Base-by-base conservation (phyloP, 306 rosid species). In the Hylodesmum podocarpum region DNA sequence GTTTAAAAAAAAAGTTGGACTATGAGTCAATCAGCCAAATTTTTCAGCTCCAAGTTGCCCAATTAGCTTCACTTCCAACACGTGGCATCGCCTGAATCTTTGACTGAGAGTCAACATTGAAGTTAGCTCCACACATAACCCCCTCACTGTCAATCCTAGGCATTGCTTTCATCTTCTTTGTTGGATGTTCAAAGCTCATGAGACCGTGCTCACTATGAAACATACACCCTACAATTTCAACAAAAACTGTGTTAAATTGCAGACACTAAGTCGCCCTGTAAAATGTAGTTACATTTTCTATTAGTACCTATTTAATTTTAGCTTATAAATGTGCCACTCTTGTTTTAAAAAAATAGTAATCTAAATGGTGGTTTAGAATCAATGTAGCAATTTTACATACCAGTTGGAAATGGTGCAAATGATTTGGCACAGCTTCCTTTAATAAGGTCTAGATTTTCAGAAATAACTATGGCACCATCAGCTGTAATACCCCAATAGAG, bases 31-130 rank as follows among this genome's bases (percentile, higher is more conserved):
- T 21, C 66, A 49, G 69, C 50, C 31, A 72, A 28, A 84, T 51
- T 9, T 80, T 4, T 13, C 78, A 72, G 16, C 90, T 91, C 96
- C 97, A 92, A 13, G 80, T 27, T 12, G 96, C 86, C 96, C 99
- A 92, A 75, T 95, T 91, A 66, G 99, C 97, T 82, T 91, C 99
- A 68, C 99, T 95, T 0, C 99, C 99, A 9, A 95, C 99, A 82
- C 99, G 98, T 8, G 99, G 97, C 96, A 95, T 91, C 76, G 63
- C 76, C 16, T 50, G 86, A 22, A 76, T 61, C 79, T 65, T 89
- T 25, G 99, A 90, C 3, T 88, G 97, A 27, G 80, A 84, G 57
- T 95, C 99, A 3, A 88, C 97, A 86, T 89, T 90, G 81, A 95
- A 95, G 85, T 84, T 88, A 46, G 99, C 93, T 62, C 99, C 99